These are phyloP conservation scores for Actinidia chinensis DNA, from an alignment of 179 eudicot species.

Conservation along the genomic window DNA sequence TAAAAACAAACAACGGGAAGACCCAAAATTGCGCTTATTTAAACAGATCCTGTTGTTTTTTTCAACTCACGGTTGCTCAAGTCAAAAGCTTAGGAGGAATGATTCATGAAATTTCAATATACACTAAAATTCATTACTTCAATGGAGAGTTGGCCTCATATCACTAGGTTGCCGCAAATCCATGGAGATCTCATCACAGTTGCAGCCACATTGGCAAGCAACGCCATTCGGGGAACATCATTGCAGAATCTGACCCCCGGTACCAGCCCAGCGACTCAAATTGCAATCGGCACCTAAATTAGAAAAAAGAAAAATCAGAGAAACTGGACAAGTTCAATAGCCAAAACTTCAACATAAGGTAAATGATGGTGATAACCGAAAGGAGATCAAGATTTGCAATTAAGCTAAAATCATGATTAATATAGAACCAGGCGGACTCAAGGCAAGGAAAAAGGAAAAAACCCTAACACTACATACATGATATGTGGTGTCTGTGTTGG, in stretches of 20 bases:
- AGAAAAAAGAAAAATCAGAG: not conserved
- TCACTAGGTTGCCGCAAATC: constrained; percentile 81
- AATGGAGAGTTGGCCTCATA: constrained; percentile 81
- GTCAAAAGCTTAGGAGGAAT: too few relatives aligned
- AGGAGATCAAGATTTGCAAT: too few relatives aligned
- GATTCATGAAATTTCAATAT: too few relatives aligned
- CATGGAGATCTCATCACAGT: constrained; percentile 92
- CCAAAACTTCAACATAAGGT: not conserved
- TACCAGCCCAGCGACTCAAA: constrained; percentile 88
- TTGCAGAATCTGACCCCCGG: constrained; percentile 83
- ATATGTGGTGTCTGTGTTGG: not conserved
- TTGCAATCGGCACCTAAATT: constrained; percentile 86
- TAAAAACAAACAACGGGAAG: too few relatives aligned
- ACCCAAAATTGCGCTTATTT: too few relatives aligned
- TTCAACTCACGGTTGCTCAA: too few relatives aligned
- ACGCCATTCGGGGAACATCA: constrained; percentile 71
- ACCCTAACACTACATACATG: not conserved
- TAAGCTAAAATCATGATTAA: too few relatives aligned
- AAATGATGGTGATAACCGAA: too few relatives aligned
- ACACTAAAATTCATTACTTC: too few relatives aligned
- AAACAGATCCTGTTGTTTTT: too few relatives aligned
- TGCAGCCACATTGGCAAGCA: constrained; percentile 95
- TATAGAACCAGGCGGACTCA: too few relatives aligned
- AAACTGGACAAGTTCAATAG: not conserved
- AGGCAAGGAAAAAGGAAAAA: too few relatives aligned